Percentiles rank a stretch among this genome's conserved stretches.
Evolutionary conservation across 2,329 filamentous ascomycete species (phyloP).

Genomic region (Talaromyces sp.): DNA sequence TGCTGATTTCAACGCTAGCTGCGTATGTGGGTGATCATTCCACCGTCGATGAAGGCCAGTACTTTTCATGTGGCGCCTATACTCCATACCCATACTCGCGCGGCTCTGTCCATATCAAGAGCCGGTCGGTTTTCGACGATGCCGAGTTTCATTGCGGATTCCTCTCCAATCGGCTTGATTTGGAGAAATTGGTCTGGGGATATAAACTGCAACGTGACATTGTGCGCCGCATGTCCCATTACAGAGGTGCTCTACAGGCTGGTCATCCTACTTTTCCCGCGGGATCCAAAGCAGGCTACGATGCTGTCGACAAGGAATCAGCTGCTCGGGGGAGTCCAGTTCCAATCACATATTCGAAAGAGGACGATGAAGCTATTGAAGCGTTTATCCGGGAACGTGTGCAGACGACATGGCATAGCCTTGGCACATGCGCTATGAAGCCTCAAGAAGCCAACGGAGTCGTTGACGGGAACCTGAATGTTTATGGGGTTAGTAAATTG

Average conservation of each 20-base stretch:
- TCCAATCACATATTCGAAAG: conserved; percentile 44
- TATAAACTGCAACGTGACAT: conserved; percentile 63
- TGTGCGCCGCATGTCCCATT: conserved; percentile 49
- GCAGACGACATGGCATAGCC: conserved; percentile 39
- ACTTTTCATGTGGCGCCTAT: conserved; percentile 49
- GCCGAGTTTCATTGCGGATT: conserved; percentile 55
- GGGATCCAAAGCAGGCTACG: conserved; percentile 40
- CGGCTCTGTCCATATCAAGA: conserved; percentile 55
- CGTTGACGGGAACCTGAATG: conserved; percentile 13
- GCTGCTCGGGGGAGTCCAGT: conserved; percentile 19
- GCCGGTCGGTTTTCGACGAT: conserved; percentile 30
- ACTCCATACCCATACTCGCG: conserved; percentile 57
- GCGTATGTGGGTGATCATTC: conserved; percentile 24
- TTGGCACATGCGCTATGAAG: conserved; percentile 24
- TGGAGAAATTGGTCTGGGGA: conserved; percentile 57
- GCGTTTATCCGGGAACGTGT: conserved; percentile 35
- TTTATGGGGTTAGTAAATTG: conserved; percentile 6
- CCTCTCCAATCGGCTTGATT: conserved; percentile 48
- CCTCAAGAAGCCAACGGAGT: conserved; percentile 10
- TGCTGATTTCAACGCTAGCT: conserved; percentile 11
- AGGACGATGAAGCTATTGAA: conserved; percentile 46
- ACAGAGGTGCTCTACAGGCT: conserved; percentile 36
- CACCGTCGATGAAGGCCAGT: conserved; percentile 39
- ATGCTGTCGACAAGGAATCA: conserved; percentile 16
- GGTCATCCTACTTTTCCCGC: conserved; percentile 33